phyloP scores from a whole-genome alignment of 441 rosid species.

The Syzygium malaccense region DNA sequence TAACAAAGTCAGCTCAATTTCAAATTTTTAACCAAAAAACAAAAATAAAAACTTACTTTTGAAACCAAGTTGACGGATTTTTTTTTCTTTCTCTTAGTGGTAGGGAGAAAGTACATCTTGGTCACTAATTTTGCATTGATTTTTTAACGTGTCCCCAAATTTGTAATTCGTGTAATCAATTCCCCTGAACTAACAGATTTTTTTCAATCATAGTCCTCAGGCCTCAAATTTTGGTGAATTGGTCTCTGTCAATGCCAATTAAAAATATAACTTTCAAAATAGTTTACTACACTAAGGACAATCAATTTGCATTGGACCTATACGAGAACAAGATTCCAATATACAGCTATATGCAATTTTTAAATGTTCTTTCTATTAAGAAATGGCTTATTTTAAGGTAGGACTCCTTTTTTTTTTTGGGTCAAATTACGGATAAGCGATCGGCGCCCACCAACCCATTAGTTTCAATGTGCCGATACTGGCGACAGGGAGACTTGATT shows the following conservation, averaged over 20 bases:
- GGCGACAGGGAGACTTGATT: neutral
- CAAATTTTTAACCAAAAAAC: neutral
- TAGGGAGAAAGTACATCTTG: too few species aligned
- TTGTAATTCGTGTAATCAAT: neutral
- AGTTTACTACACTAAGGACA: neutral
- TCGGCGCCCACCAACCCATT: neutral
- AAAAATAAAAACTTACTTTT: neutral
- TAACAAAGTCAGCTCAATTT: neutral
- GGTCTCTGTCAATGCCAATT: accelerated
- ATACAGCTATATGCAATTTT: too few species aligned
- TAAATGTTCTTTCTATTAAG: too few species aligned
- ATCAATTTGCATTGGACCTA: neutral
- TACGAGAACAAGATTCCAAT: neutral
- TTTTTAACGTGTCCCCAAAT: neutral
- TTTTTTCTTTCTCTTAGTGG: too few species aligned
- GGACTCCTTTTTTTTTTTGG: neutral
- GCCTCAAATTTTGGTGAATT: neutral
- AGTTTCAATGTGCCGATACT: neutral
- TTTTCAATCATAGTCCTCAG: neutral
- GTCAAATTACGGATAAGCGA: neutral
- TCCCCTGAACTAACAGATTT: neutral
- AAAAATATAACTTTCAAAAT: neutral
- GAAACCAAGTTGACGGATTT: too few species aligned
- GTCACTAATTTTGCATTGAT: neutral
- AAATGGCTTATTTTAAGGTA: neutral